Conservation (phyloP, 1,284 basidiomycete species). For the Trametes versicolor region DNA sequence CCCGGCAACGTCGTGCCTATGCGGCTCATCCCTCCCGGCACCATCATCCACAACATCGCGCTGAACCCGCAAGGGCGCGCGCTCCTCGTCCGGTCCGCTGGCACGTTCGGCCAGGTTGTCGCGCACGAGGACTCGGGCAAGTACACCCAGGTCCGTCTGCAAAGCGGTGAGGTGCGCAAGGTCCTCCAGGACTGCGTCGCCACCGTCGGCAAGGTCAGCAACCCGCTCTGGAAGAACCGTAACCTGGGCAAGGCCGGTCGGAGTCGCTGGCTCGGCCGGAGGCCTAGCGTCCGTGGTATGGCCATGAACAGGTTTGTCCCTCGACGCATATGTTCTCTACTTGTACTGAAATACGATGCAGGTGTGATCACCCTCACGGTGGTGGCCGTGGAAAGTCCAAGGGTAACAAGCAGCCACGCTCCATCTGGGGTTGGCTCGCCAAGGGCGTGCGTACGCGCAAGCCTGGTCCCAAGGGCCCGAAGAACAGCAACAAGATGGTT, state of each 20-base stretch:
- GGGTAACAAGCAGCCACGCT: constrained; percentile 93
- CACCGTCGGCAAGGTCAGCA: constrained; percentile 93
- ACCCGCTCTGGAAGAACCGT: constrained; percentile 89
- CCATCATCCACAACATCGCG: constrained; percentile 89
- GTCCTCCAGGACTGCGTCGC: constrained; percentile 88
- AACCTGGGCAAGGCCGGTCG: constrained; percentile 94
- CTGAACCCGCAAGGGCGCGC: constrained; percentile 83
- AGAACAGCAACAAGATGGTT: constrained; percentile 96
- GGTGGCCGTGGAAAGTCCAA: constrained; percentile 99
- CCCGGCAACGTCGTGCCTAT: constrained; percentile 95
- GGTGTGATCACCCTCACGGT: constrained; percentile 95
- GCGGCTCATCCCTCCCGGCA: constrained; percentile 91
- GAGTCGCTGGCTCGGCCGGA: constrained; percentile 86
- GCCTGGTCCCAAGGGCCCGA: constrained; percentile 85
- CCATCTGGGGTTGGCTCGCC: constrained; percentile 91
- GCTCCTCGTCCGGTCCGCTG: constrained; percentile 90
- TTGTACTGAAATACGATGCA: constrained; percentile 43
- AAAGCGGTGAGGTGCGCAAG: constrained; percentile 93
- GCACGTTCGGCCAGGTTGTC: constrained; percentile 87
- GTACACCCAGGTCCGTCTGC: constrained; percentile 88
- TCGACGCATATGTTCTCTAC: neutral
- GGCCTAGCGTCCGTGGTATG: constrained; percentile 94
- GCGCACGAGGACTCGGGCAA: constrained; percentile 74
- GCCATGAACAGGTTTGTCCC: constrained; percentile 93
- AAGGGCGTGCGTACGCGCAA: constrained; percentile 95